Conservation (phyloP, 495 filamentous ascomycete species). For the Talaromyces nanjingensis region DNA sequence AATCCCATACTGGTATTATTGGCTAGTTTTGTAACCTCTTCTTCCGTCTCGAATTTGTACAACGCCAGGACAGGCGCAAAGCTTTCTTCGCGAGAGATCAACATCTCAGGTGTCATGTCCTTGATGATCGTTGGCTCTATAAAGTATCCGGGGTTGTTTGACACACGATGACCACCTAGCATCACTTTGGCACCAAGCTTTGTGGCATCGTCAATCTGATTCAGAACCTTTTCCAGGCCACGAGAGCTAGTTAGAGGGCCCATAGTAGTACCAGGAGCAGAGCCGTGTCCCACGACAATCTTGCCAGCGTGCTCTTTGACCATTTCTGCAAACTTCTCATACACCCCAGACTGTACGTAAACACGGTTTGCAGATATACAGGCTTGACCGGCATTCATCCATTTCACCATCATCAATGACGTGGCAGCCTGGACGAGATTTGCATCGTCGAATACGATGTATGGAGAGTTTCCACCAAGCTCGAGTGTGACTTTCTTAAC, state of each 20-base stretch:
- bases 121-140: slow-evolving; percentile 66
- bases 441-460: slow-evolving; percentile 58
- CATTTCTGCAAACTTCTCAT: slow-evolving; percentile 37
- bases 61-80: slow-evolving; percentile 64
- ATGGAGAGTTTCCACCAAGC: slow-evolving; percentile 57
- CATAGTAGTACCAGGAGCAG: slow-evolving; percentile 52
- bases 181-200: slow-evolving; percentile 51
- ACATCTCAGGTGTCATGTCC: slow-evolving; percentile 55
- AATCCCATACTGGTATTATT: slow-evolving; percentile 66
- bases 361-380: slow-evolving; percentile 57
- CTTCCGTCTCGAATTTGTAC: slow-evolving; percentile 64
- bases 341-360: slow-evolving; percentile 46
- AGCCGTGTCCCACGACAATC: slow-evolving; percentile 61
- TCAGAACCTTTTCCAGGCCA: slow-evolving; percentile 54
- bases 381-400: slow-evolving; percentile 49
- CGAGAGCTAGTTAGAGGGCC: slow-evolving; percentile 60
- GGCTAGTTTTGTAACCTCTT: slow-evolving; percentile 54
- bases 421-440: slow-evolving; percentile 39
- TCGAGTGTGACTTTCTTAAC: slow-evolving; percentile 58
- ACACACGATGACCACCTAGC: slow-evolving; percentile 48
- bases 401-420: slow-evolving; percentile 45
- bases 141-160: slow-evolving; percentile 52
- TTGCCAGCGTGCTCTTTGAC: slow-evolving; percentile 47
- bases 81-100: slow-evolving; percentile 59
- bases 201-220: slow-evolving; percentile 58